Evolutionary conservation across 2,329 filamentous ascomycete species (phyloP).

Genomic region (Pseudogymnoascus sp.): DNA sequence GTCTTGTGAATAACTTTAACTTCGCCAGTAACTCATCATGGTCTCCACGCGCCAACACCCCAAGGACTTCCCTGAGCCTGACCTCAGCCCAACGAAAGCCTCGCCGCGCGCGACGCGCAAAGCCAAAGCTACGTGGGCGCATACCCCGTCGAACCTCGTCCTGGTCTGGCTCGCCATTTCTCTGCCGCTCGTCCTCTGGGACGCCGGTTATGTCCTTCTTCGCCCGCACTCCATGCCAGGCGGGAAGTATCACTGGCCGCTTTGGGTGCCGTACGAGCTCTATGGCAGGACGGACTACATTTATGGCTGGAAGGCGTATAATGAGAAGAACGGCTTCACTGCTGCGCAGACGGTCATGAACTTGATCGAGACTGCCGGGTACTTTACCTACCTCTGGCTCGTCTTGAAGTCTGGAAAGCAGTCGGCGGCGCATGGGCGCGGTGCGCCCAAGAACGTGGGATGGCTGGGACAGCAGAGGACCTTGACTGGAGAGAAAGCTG

Average conservation of each 20-base stretch:
- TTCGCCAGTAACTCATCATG: conserved; percentile 30
- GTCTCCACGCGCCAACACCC: conserved; percentile 49
- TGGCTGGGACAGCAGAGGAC: conserved; percentile 40
- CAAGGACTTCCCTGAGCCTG: conserved; percentile 35
- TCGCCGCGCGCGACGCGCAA: conserved; percentile 11
- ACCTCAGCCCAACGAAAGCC: conserved; percentile 19
- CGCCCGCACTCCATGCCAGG: conserved; percentile 61
- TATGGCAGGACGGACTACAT: conserved; percentile 58
- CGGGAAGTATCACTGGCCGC: conserved; percentile 48
- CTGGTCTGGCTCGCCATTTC: conserved; percentile 53
- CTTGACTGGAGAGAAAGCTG: conserved; percentile 43
- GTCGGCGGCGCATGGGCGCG: conserved; percentile 22
- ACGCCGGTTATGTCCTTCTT: conserved; percentile 53
- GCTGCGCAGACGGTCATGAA: conserved; percentile 54
- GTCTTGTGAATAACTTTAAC: background rate
- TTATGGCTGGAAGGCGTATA: conserved; percentile 56
- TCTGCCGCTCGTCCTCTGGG: conserved; percentile 60
- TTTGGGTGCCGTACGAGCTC: conserved; percentile 58
- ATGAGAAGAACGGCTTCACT: conserved; percentile 54
- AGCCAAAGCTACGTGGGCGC: conserved; percentile 38
- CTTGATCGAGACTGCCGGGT: conserved; percentile 48
- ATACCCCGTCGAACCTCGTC: conserved; percentile 49
- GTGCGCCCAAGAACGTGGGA: conserved; percentile 30
- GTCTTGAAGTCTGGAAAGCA: conserved; percentile 36
- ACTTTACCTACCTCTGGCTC: conserved; percentile 50